phyloP scores from a whole-genome alignment of 495 filamentous ascomycete genomes.

The Xylaria nigripes region DNA sequence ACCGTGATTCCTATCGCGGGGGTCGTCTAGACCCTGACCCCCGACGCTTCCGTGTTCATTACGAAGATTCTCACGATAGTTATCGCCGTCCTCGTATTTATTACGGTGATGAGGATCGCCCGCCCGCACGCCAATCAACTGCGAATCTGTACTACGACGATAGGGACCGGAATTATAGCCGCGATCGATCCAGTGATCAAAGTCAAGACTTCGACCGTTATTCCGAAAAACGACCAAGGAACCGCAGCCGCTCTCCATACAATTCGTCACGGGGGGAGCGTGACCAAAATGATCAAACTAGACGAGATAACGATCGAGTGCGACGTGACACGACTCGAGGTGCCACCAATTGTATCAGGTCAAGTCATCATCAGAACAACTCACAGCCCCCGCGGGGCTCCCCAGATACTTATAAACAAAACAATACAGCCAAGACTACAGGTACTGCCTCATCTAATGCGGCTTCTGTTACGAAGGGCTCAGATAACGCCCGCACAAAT shows the following conservation, averaged over 20 bases:
- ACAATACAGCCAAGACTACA: conserved; percentile 25
- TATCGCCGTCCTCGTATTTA: conserved; percentile 39
- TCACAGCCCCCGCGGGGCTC: conserved; percentile 12
- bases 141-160: conserved; percentile 46
- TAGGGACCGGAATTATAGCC: conserved; percentile 31
- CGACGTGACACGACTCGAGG: conserved; percentile 18
- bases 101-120: conserved; percentile 63
- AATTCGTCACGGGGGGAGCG: conserved; percentile 34
- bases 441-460: conserved; percentile 49
- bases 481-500: conserved; percentile 36
- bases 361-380: conserved; percentile 18
- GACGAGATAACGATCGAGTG: conserved; percentile 15
- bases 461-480: conserved; percentile 55
- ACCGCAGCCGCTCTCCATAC: conserved; percentile 59
- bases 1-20: conserved; percentile 48
- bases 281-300: conserved; percentile 29
- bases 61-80: conserved; percentile 46
- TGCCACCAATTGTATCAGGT: conserved; percentile 11
- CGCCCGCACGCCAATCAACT: conserved; percentile 40
- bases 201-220: conserved; percentile 31
- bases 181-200: conserved; percentile 19
- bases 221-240: conserved; percentile 55
- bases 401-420: conserved; percentile 20
- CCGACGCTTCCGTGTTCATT: conserved; percentile 52
- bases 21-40: conserved; percentile 42